Evolutionary conservation across 2,329 filamentous ascomycete species (phyloP).

Genomic region (Pestalotiopsis fici): DNA sequence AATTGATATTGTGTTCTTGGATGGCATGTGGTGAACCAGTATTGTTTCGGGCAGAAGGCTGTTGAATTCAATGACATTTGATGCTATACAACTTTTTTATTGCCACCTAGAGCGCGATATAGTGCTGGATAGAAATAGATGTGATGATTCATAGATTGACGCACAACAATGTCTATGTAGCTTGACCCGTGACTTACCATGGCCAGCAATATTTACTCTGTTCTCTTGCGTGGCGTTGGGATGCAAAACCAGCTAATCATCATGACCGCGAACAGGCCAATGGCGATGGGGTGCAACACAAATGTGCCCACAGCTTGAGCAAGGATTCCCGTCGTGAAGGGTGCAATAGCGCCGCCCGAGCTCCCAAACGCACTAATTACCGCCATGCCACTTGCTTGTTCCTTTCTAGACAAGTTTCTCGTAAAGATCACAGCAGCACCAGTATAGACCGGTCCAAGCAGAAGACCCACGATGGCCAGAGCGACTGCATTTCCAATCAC

Average conservation of each 20-base stretch:
- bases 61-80: too few species aligned
- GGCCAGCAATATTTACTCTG: conserved; percentile 43
- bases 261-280: conserved; percentile 68
- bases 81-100: too few species aligned
- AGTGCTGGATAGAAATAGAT: too few species aligned
- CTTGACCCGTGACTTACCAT: too few species aligned
- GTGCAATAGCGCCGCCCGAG: conserved; percentile 67
- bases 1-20: too few species aligned
- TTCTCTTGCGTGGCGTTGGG: conserved; percentile 59
- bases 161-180: too few species aligned
- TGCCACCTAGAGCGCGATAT: too few species aligned
- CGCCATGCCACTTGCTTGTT: conserved; percentile 65
- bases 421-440: conserved; percentile 68
- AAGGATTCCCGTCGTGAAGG: conserved; percentile 65
- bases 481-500: conserved; percentile 70
- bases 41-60: too few species aligned
- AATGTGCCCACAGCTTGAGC: conserved; percentile 64
- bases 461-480: conserved; percentile 69
- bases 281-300: conserved; percentile 67
- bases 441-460: conserved; percentile 80
- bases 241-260: conserved; percentile 63
- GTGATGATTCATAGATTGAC: too few species aligned
- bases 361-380: conserved; percentile 72
- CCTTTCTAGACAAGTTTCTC: conserved; percentile 55
- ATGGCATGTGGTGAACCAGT: too few species aligned